Conservation (phyloP, 2,329 filamentous ascomycete species). For the Neofusicoccum parvum region DNA sequence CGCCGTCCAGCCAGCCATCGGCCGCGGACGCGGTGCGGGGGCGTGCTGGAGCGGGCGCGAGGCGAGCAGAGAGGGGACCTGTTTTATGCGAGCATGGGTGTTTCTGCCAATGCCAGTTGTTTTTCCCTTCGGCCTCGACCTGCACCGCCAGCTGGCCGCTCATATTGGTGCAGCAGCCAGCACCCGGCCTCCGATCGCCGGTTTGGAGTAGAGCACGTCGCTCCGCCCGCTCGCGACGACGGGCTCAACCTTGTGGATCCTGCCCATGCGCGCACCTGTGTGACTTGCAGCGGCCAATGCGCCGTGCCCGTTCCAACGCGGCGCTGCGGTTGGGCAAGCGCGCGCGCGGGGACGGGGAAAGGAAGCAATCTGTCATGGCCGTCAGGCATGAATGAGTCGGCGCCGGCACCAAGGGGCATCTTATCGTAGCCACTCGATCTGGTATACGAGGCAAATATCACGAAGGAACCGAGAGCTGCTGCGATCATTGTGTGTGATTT, state of each 20-base stretch:
- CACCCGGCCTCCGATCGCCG: not conserved
- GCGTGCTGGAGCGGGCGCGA: not conserved
- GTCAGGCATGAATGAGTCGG: not conserved
- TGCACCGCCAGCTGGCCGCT: conserved; percentile 13
- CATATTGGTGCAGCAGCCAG: conserved; percentile 10
- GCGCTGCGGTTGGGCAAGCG: conserved; percentile 15
- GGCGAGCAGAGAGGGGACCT: conserved; percentile 1
- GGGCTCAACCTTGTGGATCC: conserved; percentile 13
- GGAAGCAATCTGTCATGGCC: not conserved
- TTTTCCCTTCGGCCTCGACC: not conserved
- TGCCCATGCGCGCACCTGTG: conserved; percentile 1
- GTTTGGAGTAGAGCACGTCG: conserved; percentile 7
- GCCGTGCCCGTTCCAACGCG: not conserved
- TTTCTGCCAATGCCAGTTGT: not conserved
- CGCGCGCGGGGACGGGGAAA: conserved; percentile 15
- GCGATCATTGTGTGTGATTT: conserved; percentile 9
- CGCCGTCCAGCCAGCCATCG: conserved; percentile 10
- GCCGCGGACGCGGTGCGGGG: not conserved
- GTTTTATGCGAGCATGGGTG: not conserved
- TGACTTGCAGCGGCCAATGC: conserved; percentile 20
- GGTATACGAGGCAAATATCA: not conserved
- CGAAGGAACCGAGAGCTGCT: conserved; percentile 13
- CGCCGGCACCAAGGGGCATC: not conserved
- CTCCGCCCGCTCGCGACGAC: not conserved
- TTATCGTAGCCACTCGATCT: not conserved